Percentiles rank a stretch among this genome's conserved stretches.
phyloP scores from a whole-genome alignment of 1,139 yeast species.

The Debaryomyces subglobosus region DNA sequence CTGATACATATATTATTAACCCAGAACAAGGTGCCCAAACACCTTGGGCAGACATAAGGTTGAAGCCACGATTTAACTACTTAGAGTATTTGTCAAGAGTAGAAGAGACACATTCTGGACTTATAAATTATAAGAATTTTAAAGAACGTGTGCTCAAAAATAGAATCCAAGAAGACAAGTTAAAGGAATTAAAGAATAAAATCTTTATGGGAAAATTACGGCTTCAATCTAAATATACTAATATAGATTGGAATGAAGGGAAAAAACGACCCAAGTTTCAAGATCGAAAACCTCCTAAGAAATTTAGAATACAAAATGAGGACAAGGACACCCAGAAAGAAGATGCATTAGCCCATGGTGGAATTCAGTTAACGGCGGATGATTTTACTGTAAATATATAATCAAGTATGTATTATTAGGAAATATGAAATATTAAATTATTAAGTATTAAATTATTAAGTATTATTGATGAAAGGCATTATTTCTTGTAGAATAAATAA shows the following conservation, averaged over 20 bases:
- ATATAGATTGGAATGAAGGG: conserved; percentile 13
- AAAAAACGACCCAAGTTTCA: conserved; percentile 1
- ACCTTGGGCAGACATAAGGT: background rate
- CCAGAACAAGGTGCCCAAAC: conserved; percentile 5
- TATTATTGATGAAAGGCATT: background rate
- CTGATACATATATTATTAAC: background rate
- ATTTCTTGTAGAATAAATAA: background rate
- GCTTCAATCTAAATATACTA: conserved; percentile 8
- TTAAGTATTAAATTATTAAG: conserved; percentile 1
- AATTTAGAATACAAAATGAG: conserved; percentile 8
- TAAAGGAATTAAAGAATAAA: conserved; percentile 8
- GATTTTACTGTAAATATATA: conserved; percentile 12
- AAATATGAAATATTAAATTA: background rate
- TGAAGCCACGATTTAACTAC: background rate
- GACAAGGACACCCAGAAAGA: conserved; percentile 8
- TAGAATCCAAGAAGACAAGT: conserved; percentile 1
- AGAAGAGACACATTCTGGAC: conserved; percentile 4
- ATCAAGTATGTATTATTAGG: background rate
- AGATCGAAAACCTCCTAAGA: conserved; percentile 1
- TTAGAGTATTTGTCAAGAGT: conserved; percentile 4
- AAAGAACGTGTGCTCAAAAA: conserved; percentile 8
- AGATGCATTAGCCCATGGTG: conserved; percentile 15
- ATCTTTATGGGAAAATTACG: conserved; percentile 12
- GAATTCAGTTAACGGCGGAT: conserved; percentile 11
- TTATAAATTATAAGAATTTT: conserved; percentile 6